Base-by-base conservation (phyloP, 2,329 filamentous ascomycete species). In the Apiospora arundinis region DNA sequence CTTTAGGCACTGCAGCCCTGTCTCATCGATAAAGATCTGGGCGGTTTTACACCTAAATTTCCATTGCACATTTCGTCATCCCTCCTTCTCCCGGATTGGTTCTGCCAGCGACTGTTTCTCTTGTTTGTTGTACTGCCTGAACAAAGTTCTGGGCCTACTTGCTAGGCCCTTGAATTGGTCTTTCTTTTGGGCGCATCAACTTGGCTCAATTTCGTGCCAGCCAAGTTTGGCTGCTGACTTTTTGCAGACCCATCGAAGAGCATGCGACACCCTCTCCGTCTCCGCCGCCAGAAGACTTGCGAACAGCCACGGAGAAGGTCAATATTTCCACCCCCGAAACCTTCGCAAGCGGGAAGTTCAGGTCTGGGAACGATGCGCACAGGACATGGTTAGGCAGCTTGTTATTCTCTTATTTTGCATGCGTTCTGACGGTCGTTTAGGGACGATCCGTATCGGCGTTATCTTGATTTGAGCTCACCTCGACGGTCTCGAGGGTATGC, bases 221-320 rank as follows among this genome's bases (percentile, higher is more conserved):
- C 32, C 56, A 63, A 23, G 32, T 63, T 40, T 37, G 56, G 56
- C 32, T 40, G 56, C 56, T 63, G 56, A 63, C 56, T 40, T 63
- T 63, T 63, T 23, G 56, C 56, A 63, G 56, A 21, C 11, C 56
- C 56, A 14, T 63, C 32, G 32, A 63, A 40, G 56, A 63, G 56
- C 56, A 63, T 63, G 56, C 56, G 11, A 63, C 56, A 63, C 21
- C 56, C 56, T 63, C 56, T 32, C 56, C 56, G 18, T 63, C 56
- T 63, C 56, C 56, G 56, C 56, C 32, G 56, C 56, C n/a, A 63
- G 56, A 63, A 63, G 56, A 63, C 32, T 32, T 40, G 37, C 56
- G 56, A 63, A 63, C 56, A 63, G 56, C 32, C 56, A 63, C 56
- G 32, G 56, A 63, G 56, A 63, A 63, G 56, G 56, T 63, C 56